Evolutionary conservation across 2,329 filamentous ascomycete genomes (phyloP).

Genomic region (Colletotrichum agaves): DNA sequence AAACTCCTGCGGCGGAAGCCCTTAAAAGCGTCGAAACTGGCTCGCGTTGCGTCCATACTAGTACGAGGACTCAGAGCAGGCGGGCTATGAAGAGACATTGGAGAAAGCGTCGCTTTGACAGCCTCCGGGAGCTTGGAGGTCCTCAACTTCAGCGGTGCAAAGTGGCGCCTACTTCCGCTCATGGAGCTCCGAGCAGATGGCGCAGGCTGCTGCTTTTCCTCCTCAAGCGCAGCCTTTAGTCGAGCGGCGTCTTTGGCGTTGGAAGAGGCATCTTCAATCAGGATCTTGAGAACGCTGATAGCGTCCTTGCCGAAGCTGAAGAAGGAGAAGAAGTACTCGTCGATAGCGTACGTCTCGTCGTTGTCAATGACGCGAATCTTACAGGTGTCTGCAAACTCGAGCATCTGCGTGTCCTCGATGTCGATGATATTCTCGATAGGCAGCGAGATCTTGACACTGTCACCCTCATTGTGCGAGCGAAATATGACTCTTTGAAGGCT

Average conservation of each 20-base stretch:
- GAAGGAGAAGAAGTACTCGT: conserved; percentile 99
- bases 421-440: conserved; percentile 91
- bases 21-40: conserved; percentile 65
- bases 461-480: conserved; percentile 92
- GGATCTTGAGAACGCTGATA: conserved; percentile 77
- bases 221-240: conserved; percentile 16
- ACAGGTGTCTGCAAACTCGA: conserved; percentile 92
- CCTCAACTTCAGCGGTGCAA: conserved; percentile 45
- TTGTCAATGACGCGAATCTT: conserved; percentile 94
- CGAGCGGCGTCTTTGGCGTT: conserved; percentile 38
- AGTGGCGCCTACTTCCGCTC: conserved; percentile 28
- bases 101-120: conserved; percentile 71
- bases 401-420: conserved; percentile 89
- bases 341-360: conserved; percentile 92
- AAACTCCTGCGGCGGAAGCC: conserved; percentile 61
- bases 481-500: conserved; percentile 95
- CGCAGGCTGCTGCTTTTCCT: background rate
- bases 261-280: conserved; percentile 73
- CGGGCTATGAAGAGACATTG: conserved; percentile 57
- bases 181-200: conserved; percentile 39
- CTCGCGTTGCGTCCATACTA: conserved; percentile 63
- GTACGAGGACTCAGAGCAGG: conserved; percentile 62
- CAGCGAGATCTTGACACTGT: conserved; percentile 95
- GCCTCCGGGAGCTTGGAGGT: conserved; percentile 61
- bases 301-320: conserved; percentile 88